Evolutionary conservation across 495 filamentous ascomycete genomes (phyloP), one percentile per base, ranked within the genome.

Genomic region (Penicillium fimorum): DNA sequence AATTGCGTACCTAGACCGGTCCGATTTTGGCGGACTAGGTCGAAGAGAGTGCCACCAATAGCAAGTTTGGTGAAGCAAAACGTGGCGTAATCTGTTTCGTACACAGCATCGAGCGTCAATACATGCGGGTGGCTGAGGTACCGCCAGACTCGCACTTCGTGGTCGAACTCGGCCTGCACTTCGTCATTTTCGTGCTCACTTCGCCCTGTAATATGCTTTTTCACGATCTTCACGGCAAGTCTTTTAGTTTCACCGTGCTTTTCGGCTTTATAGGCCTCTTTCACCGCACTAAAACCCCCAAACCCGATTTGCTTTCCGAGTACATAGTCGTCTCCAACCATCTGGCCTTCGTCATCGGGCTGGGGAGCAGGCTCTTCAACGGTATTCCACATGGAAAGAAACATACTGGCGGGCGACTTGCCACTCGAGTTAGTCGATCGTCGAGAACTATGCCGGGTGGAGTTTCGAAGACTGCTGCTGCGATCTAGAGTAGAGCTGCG

Each of bases 31-130:
- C 83, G 81, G 18, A 91, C 71, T 24, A 88, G 63, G 59, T 90
- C 87, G 57, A 87, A 87, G n/a, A 91, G 74, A 22, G 84, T 89
- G 20, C 87, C 87, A 42, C 85, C 86, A 15, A 79, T 81, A 49
- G 82, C 82, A 30, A 88, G 73, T 51, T 83, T 81, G 40, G 84
- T 91, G 70, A 91, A 88, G 61, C 87, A 89, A 63, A 85, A 90
- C 0, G 87, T 91, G 12, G 87, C 87, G 52, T 80, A 86, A 41
- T 87, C 79, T 13, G 83, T 88, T 64, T 86, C 84, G 64, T 86
- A 88, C 12, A 89, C 87, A 5, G 80, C 79, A 57, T 88, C 78
- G 3, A 91, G 75, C 0, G 83, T 79, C 30, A 91, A 65, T 25
- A 91, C 81, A 62, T 88, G 79, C 7, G 76, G 80, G 60, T 90